These are phyloP conservation scores for Linaria vulgaris DNA, from an alignment of 257 asterid species.

Conservation along the genomic window DNA sequence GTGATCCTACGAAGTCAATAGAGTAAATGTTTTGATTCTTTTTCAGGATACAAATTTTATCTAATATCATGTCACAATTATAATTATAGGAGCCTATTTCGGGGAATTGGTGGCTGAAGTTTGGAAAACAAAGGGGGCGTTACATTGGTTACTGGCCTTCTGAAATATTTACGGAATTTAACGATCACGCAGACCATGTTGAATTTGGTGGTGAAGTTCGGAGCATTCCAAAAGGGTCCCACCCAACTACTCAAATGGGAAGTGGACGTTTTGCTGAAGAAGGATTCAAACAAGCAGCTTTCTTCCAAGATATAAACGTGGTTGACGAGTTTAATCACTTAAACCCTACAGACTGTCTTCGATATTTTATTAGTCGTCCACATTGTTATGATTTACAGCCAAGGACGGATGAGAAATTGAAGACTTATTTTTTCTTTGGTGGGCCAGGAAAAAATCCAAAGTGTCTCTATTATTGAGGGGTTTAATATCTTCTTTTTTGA, in stretches of 20 bases:
- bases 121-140: conserved; percentile 46
- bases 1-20: too few relatives aligned
- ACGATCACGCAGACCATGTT: conserved; percentile 48
- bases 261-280: conserved; percentile 62
- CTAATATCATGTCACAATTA: too few relatives aligned
- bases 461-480: too few relatives aligned
- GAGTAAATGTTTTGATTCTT: too few relatives aligned
- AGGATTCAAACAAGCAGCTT: conserved; percentile 55
- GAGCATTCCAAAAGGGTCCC: conserved; percentile 35
- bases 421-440: not conserved
- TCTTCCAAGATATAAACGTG: conserved; percentile 45
- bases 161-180: conserved; percentile 42
- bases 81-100: conserved; percentile 55
- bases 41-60: too few relatives aligned
- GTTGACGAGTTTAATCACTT: conserved; percentile 50
- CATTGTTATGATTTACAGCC: conserved; percentile 51
- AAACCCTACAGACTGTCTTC: conserved; percentile 43
- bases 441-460: too few relatives aligned
- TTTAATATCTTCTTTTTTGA: too few relatives aligned
- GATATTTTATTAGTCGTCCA: conserved; percentile 46
- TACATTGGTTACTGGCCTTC: conserved; percentile 68
- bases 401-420: conserved; percentile 44
- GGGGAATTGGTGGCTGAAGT: conserved; percentile 67
- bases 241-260: conserved; percentile 58
- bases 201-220: conserved; percentile 56